Percentiles rank a stretch among this genome's conserved stretches.
Conservation (phyloP, 352 stramenopile species). For the Globisporangium splendens region DNA sequence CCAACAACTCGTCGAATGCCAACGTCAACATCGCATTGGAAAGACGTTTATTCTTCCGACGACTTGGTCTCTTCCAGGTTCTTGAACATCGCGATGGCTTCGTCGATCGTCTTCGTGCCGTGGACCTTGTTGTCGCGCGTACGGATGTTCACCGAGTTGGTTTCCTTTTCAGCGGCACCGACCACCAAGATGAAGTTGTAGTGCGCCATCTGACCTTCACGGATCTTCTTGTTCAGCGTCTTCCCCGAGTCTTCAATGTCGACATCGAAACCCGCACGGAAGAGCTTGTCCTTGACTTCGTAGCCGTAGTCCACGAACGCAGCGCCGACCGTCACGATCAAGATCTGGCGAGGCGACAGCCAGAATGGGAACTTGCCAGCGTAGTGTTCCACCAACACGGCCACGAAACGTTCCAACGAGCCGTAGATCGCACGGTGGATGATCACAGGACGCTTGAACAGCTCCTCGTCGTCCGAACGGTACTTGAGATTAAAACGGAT, state of each 20-base stretch:
- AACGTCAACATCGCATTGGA: background rate
- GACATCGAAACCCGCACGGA: slow-evolving; percentile 94
- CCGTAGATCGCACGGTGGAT: slow-evolving; percentile 98
- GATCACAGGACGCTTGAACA: slow-evolving; percentile 96
- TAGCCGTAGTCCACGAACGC: slow-evolving; percentile 95
- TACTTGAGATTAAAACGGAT: slow-evolving; percentile 98
- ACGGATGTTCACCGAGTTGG: slow-evolving; percentile 92
- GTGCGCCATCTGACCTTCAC: slow-evolving; percentile 94
- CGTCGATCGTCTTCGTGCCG: slow-evolving; percentile 93
- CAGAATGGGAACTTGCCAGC: slow-evolving; percentile 99
- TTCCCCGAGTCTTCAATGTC: slow-evolving; percentile 95
- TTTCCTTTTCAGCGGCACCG: slow-evolving; percentile 89
- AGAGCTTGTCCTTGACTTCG: slow-evolving; percentile 87
- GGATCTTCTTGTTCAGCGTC: slow-evolving; percentile 99
- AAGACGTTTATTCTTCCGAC: slow-evolving; percentile 45
- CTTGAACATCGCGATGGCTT: slow-evolving; percentile 93
- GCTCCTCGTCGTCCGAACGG: slow-evolving; percentile 65
- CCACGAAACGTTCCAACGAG: slow-evolving; percentile 97
- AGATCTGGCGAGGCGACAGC: slow-evolving; percentile 93
- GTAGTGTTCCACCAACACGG: slow-evolving; percentile 97
- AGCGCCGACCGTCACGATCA: slow-evolving; percentile 95
- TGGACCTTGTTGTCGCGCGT: slow-evolving; percentile 93
- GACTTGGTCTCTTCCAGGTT: slow-evolving; percentile 70
- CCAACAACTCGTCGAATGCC: no score
- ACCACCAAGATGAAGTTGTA: slow-evolving; percentile 99